These are phyloP conservation scores for Penicillium oxalicum DNA, from an alignment of 2,329 filamentous ascomycete species.

Conservation along the genomic window DNA sequence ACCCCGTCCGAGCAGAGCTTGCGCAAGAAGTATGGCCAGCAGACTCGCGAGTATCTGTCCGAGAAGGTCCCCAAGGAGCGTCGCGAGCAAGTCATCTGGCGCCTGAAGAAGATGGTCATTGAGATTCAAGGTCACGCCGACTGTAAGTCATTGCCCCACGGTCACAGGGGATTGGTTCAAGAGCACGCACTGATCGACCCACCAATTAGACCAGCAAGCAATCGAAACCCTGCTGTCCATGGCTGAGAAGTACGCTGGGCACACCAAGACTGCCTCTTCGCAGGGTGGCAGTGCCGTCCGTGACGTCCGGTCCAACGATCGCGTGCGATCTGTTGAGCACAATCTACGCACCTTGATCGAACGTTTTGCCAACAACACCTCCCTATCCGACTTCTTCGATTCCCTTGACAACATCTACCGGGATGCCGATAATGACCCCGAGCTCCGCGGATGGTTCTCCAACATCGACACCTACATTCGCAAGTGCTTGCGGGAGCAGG, in stretches of 20 bases:
- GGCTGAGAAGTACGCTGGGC: constrained; percentile 76
- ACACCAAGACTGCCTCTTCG: constrained; percentile 60
- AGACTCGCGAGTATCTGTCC: constrained; percentile 67
- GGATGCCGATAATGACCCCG: constrained; percentile 78
- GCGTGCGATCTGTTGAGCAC: constrained; percentile 65
- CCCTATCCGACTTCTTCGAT: constrained; percentile 76
- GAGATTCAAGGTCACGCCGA: constrained; percentile 95
- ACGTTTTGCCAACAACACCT: constrained; percentile 92
- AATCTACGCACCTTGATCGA: constrained; percentile 83
- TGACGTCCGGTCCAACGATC: constrained; percentile 60
- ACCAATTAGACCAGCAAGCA: constrained; percentile 67
- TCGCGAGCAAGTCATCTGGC: constrained; percentile 84
- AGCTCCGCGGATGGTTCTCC: constrained; percentile 87
- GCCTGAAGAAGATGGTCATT: constrained; percentile 95
- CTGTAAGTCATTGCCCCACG: constrained; percentile 46
- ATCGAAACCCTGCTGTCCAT: constrained; percentile 78
- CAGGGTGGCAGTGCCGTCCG: constrained; percentile 64
- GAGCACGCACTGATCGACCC: background rate
- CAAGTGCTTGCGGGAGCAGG: constrained; percentile 78
- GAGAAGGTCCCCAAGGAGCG: constrained; percentile 89
- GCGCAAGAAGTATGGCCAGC: constrained; percentile 32
- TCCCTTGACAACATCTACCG: constrained; percentile 79
- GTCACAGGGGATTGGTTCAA: too few species aligned
- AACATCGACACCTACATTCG: constrained; percentile 70
- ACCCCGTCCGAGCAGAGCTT: constrained; percentile 47